Evolutionary conservation across 2,329 filamentous ascomycete genomes (phyloP).

Genomic region (Neoascochyta sp.): DNA sequence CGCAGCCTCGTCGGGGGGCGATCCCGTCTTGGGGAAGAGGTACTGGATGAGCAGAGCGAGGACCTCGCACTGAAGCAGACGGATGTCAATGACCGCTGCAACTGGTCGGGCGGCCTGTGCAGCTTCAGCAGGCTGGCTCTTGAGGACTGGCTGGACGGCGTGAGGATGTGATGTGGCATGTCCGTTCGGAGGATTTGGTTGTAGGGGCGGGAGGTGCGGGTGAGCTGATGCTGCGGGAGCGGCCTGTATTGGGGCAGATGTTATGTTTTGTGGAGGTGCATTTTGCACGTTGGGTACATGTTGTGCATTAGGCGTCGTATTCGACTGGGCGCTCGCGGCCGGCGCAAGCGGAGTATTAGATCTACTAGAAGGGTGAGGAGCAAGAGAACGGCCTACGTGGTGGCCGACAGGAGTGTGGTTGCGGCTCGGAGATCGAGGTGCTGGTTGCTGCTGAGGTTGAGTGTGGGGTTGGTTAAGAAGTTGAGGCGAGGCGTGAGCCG

Average conservation of each 20-base stretch:
- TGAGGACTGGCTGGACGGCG: slow-evolving; percentile 22
- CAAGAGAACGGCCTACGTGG: slow-evolving; percentile 20
- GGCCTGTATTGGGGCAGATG: slow-evolving; percentile 3
- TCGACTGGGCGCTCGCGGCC: slow-evolving; percentile 15
- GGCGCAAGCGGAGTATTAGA: slow-evolving; percentile 27
- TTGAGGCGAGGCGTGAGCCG: slow-evolving; percentile 7
- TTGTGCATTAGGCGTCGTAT: slow-evolving; percentile 11
- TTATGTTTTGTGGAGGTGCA: slow-evolving; percentile 15
- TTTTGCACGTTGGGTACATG: slow-evolving; percentile 5
- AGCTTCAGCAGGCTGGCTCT: slow-evolving; percentile 23
- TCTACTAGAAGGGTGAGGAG: slow-evolving; percentile 25
- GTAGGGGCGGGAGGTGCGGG: slow-evolving; percentile 1
- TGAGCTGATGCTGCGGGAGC: no score
- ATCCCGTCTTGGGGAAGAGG: slow-evolving; percentile 22
- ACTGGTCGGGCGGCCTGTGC: slow-evolving; percentile 7
- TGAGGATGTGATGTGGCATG: no score
- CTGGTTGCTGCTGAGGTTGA: slow-evolving; percentile 14
- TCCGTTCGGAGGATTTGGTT: slow-evolving; percentile 5
- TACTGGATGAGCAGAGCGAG: slow-evolving; percentile 31
- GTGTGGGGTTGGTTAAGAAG: slow-evolving; percentile 8
- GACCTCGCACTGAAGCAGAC: slow-evolving; percentile 32
- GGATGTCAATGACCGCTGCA: slow-evolving; percentile 14
- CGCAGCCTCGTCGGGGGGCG: slow-evolving; percentile 21
- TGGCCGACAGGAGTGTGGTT: slow-evolving; percentile 21
- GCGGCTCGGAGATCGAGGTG: slow-evolving; percentile 19